Evolutionary conservation across 192 early-diverging fungal species (phyloP), one percentile per base, ranked within the genome.

Genomic region (Entophlyctis luteolus): DNA sequence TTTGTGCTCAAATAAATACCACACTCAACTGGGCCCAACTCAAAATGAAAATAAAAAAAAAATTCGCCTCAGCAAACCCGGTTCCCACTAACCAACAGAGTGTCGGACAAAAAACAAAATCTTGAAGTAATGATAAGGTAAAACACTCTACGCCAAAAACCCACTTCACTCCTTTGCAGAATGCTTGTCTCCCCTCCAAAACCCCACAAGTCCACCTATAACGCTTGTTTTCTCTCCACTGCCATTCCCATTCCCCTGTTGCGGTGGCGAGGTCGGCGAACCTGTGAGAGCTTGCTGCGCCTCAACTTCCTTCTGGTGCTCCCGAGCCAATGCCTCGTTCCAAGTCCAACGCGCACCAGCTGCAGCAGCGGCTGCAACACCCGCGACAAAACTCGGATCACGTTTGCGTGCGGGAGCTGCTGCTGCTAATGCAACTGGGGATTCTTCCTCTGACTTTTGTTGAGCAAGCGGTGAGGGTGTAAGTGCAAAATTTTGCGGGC

Each of bases 311-410:
- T 60, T 60, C 39, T 60, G 35, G 25, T 60, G 58, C 20, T 60
- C 58, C 10, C 58, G 58, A 1, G 58, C 58, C 14, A 60, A 45
- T 5, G 58, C 58, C 32, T 60, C 58, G 58, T 60, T 60, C 58
- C 58, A 60, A 38, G 58, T 60, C 58, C 58, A 60, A 27, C 58
- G 8, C 8, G 58, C 58, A n/a, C 58, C 58, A 1, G 58, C 35
- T 6, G 58, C 58, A 8, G 58, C 58, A n/a, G 58, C 58, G 18
- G 58, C 58, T 6, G 58, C 58, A n/a, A 46, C 58, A 60, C 39
- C 39, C 20, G 58, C 58, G 6, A 46, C 58, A 20, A 60, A 60
- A 8, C n/a, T 5, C 8, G 58, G 37, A 42, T 60, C 58, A 23
- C 58, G 55, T 34, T 56, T 56, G 12, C 55, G 55, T 8, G 55